Evolutionary conservation across 495 filamentous ascomycete genomes (phyloP), one percentile per base, ranked within the genome.

Genomic region (Aspergillus sclerotiicarbonarius): DNA sequence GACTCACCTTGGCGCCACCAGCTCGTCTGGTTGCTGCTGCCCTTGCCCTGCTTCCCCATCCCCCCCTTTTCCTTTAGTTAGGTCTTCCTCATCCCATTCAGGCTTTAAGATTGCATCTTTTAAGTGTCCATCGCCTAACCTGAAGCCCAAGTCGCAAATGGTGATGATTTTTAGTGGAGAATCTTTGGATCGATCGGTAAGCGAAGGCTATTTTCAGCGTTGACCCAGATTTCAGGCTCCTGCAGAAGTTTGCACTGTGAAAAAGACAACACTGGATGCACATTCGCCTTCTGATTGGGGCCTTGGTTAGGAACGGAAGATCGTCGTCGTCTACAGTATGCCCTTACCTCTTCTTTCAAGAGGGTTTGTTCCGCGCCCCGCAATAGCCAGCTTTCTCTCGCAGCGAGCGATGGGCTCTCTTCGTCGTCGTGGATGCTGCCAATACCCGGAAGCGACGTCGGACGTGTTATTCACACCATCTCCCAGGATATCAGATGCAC

Each of bases 1-100:
- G 55, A 31, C 52, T 62, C 70, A 61, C 63, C 70, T 67, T 66
- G 66, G 62, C 59, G 56, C 50, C 35, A 29, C 46, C 41, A 47
- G 49, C 18, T 41, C 37, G 37, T 41, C 15, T 41, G 37, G 12
- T 41, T 41, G 37, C 10, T 41, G 37, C 37, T 41, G 37, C 37
- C 37, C 37, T 41, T 41, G 37, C 37, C 37, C 37, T 41, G 37
- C 13, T 41, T 41, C 10, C 9, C 35, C 35, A 3, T 41, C 13
- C 5, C 13, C 37, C 37, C n/a, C 37, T 41, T n/a, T 41, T n/a
- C 37, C 13, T 41, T 6, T 1, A 41, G 13, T 1, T 12, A 15
- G 13, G 9, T 12, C 1, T 6, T 41, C n/a, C 9, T n/a, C 5
- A 41, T 15, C 13, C 5, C 37, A 41, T 6, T 12, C 13, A 41